Base-by-base conservation (phyloP, 306 rosid genomes). In the Rosa lucieae region DNA sequence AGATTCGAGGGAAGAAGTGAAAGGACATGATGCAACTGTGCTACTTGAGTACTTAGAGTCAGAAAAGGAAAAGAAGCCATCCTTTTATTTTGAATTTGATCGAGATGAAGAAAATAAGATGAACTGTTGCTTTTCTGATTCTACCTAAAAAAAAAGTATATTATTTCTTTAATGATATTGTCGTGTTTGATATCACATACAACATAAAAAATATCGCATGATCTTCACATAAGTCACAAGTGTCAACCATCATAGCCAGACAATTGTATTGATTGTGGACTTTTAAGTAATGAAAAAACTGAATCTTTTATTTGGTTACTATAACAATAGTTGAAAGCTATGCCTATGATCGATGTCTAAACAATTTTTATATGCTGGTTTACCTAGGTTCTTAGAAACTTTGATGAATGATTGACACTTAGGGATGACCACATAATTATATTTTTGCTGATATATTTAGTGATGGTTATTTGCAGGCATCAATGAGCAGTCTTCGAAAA, bases 11-110 rank as follows among this genome's bases (percentile, higher is more conserved):
- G 59, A 21, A 44, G 53, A 47, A 9, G 14, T 10, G 20, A 48
- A 71, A 18, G 75, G 59, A 26, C 40, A 43, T 48, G 75, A 71
- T 71, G 75, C 70, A 11, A 26, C 17, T 13, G 48, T 48, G 39
- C 15, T 71, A 32, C 32, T 47, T 5, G 59, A 71, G 2, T 21
- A 43, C 12, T 71, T 71, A 0, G 35, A 47, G 12, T 71, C 59
- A 13, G 21, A 71, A 1, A 23, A 71, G 5, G 35, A 71, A 26
- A 71, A 71, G 14, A 71, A 26, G 9, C 21, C 42, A 4, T 9
- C 17, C 0, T 71, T 71, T 26, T 71, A n/a, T 48, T 47, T 71
- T 71, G 42, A 47, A 10, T 7, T 44, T 11, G 75, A 71, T 8
- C 29, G n/a, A 14, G 59, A 71, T 23, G 39, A 44, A 20, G 21